These are phyloP conservation scores for Salix exigua DNA, from an alignment of 345 rosid species.

Conservation along the genomic window DNA sequence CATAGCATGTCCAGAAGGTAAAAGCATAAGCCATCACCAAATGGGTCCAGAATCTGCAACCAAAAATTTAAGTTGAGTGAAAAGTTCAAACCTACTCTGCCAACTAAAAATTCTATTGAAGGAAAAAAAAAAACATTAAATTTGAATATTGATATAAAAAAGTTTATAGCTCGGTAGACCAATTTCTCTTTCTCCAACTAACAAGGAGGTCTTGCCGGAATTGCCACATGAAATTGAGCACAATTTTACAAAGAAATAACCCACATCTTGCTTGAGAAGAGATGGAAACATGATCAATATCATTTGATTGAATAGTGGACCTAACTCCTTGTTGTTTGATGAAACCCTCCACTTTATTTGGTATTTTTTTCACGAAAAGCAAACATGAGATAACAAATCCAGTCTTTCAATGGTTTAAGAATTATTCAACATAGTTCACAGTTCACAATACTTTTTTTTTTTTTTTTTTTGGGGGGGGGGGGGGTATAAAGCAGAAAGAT, in stretches of 20 bases:
- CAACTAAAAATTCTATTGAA: neutral
- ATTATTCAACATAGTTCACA: neutral
- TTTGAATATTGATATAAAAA: neutral
- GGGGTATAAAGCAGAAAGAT: neutral
- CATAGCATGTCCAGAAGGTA: conserved; percentile 90
- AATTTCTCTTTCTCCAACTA: too few relatives aligned
- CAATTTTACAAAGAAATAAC: neutral
- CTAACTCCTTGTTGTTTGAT: neutral
- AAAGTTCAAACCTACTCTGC: neutral
- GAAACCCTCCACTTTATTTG: neutral
- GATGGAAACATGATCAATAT: neutral
- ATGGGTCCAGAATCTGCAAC: conserved; percentile 88
- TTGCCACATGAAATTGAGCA: neutral
- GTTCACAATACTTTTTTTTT: neutral
- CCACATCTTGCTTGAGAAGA: neutral
- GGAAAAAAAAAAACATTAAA: neutral
- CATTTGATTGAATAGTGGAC: too few relatives aligned
- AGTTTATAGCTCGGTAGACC: neutral
- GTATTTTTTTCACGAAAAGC: too few relatives aligned
- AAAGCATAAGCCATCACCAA: conserved; percentile 79
- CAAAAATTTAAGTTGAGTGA: neutral
- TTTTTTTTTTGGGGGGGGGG: too few relatives aligned
- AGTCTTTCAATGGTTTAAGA: neutral
- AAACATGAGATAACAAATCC: too few relatives aligned
- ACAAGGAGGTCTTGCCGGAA: too few relatives aligned